phyloP scores from a whole-genome alignment of 768 basidiomycete genomes.

The Gloeostereum incarnatum region DNA sequence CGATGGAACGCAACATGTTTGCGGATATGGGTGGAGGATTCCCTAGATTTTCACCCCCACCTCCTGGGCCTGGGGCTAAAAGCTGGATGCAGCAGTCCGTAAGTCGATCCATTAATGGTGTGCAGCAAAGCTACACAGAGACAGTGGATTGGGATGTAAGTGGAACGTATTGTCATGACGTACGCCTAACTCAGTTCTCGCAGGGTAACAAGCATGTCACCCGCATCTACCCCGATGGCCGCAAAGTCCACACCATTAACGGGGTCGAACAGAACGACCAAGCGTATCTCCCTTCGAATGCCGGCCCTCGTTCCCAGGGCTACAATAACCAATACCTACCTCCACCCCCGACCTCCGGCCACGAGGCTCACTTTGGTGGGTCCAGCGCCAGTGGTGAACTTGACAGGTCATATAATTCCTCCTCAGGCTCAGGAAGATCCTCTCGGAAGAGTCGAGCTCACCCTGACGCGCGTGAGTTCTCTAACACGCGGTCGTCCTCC shows the following conservation, averaged over 20 bases:
- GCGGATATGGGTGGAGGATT: conserved; percentile 15
- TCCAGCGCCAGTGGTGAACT: no score
- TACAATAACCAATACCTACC: no score
- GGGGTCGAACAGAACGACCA: conserved; percentile 41
- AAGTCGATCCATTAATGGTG: conserved; percentile 62
- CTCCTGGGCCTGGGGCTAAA: conserved; percentile 16
- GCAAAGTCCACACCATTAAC: conserved; percentile 57
- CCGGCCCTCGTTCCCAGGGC: no score
- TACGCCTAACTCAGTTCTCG: conserved; percentile 7
- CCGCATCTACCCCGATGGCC: conserved; percentile 57
- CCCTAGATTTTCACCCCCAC: conserved; percentile 17
- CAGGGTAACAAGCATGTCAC: conserved; percentile 74
- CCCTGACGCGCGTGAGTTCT: no score
- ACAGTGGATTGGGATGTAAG: conserved; percentile 50
- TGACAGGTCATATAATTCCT: no score
- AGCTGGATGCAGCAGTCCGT: conserved; percentile 33
- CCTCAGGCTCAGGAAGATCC: no score
- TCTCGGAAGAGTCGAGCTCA: no score
- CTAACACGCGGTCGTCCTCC: no score
- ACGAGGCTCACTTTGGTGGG: no score
- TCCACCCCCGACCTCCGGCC: no score
- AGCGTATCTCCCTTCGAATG: conserved; percentile 19
- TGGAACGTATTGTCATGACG: conserved; percentile 4
- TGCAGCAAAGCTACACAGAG: conserved; percentile 50
- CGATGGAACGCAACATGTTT: conserved; percentile 22